Evolutionary conservation across 1,284 basidiomycete genomes (phyloP), one percentile per base, ranked within the genome.

Genomic region (Thecaphora thlaspeos): DNA sequence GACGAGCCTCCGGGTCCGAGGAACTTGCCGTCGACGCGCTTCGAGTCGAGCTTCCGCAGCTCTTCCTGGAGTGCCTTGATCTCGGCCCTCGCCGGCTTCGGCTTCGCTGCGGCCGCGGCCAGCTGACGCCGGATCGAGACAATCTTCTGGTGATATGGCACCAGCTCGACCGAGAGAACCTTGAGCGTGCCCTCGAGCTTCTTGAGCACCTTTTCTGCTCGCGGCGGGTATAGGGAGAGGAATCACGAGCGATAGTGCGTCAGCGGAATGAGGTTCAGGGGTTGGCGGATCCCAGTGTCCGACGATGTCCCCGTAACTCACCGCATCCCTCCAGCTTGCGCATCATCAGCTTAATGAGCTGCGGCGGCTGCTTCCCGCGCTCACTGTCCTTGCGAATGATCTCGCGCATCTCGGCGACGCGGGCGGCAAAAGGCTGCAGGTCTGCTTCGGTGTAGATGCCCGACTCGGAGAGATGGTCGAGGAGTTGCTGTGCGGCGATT

Each of bases 21-120:
- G 80, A 96, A 97, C 79, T 95, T 95, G 51, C 93, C 92, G 73
- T 97, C 91, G 8, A 94, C 90, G 15, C 94, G 89, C 80, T 91
- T 90, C 36, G 64, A 55, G 26, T 77, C 89, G 86, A 98, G 95
- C 80, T 89, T 91, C 55, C 94, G 85, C 55, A 99, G 82, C 78
- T 98, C 94, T 76, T 97, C 92, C 57, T 90, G 84, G 43, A 97
- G 80, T 28, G 88, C 87, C 80, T 94, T 93, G 63, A 95, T 84
- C 78, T 96, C 94, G 9, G 87, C 81, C 78, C 91, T 91, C 59
- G 87, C 86, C 4, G 87, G 84, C 38, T 88, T 89, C 50, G 87
- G 87, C 73, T 91, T 90, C 7, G 90, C 88, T 17, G 91, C 89
- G 38, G 97, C 84, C 1, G 89, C 85, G 37, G 89, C 90, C 21